Percentiles rank a stretch among this genome's conserved stretches.
Evolutionary conservation across 352 stramenopile genomes (phyloP).

Genomic region (Phytophthora pistaciae): DNA sequence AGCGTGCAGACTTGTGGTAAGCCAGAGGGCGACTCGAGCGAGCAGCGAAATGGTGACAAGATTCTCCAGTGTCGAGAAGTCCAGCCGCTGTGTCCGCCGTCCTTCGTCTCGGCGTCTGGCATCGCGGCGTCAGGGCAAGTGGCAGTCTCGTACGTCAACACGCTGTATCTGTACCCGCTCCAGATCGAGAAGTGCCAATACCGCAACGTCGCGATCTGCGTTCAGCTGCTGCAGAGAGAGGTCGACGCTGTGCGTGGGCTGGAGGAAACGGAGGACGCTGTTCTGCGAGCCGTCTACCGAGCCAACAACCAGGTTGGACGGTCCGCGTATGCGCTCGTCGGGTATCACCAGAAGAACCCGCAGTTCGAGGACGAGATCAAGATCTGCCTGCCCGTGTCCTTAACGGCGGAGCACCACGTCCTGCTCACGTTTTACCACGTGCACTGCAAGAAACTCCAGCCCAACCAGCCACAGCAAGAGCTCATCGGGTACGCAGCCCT

Average conservation of each 20-base stretch:
- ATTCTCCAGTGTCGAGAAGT: slow-evolving; percentile 56
- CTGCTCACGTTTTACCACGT: slow-evolving; percentile 86
- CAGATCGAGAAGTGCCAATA: slow-evolving; percentile 73
- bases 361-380: slow-evolving; percentile 85
- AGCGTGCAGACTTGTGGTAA: neutral
- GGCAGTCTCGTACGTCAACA: slow-evolving; percentile 64
- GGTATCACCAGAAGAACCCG: slow-evolving; percentile 82
- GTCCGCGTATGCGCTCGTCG: slow-evolving; percentile 60
- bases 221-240: slow-evolving; percentile 69
- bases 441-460: slow-evolving; percentile 81
- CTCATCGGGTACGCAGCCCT: slow-evolving; percentile 65
- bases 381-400: slow-evolving; percentile 60
- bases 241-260: slow-evolving; percentile 54
- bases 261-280: slow-evolving; percentile 39
- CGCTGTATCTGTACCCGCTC: slow-evolving; percentile 73
- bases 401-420: slow-evolving; percentile 63
- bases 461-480: slow-evolving; percentile 69
- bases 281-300: slow-evolving; percentile 51
- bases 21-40: neutral
- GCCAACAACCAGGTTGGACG: slow-evolving; percentile 33
- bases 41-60: slow-evolving; percentile 7
- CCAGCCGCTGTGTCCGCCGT: slow-evolving; percentile 67
- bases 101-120: slow-evolving; percentile 44
- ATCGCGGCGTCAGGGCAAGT: slow-evolving; percentile 60
- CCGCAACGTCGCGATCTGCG: slow-evolving; percentile 72